Base-by-base conservation (phyloP, 192 early-diverging fungal genomes). In the Mortierella claussenii region DNA sequence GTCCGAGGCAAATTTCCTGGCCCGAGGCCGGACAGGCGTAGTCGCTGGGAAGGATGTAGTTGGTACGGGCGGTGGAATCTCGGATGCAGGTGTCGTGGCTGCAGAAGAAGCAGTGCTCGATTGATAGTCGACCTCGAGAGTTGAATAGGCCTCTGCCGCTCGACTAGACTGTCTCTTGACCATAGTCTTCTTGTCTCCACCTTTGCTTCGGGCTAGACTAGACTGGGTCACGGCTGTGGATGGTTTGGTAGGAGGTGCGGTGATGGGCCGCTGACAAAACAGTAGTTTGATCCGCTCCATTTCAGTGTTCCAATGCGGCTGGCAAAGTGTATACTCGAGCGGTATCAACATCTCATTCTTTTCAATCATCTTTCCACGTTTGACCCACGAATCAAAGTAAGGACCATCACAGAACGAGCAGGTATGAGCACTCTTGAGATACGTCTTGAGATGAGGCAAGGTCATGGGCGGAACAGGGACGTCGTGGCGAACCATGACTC, bases 341-440 rank as follows among this genome's bases (percentile, higher is more conserved):
- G 90, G 83, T 45, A 89, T 81, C 27, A 79, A 73, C 24, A 80
- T 61, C 1, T 84, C 82, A 12, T 67, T 70, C 42, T 91, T 88
- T 48, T 89, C 88, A 43, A 93, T 85, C 15, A 89, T 81, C 42
- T 87, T 84, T 33, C 86, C 80, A 24, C 93, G 85, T 27, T 73
- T 80, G 9, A 85, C 80, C 65, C 50, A 86, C 6, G 68, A 74
- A 30, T 93, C 89, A 69, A 94, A 92, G 59, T 89, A 93, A 11
- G 94, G 94, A 9, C 94, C 94, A 15, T 78, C 69, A 68, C 94
- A 96, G 80, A 89, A 93, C 8, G 88, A 82, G 71, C 94, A 96
- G 21, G 63, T 55, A 21, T 83, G 67, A 0, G 83, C 82, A 15
- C 81, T 85, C 7, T 79, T 78, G 28, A 96, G 60, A 68, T 94